Evolutionary conservation across 2,329 filamentous ascomycete species (phyloP), one percentile per base, ranked within the genome.

Genomic region (Microcera coccophila): DNA sequence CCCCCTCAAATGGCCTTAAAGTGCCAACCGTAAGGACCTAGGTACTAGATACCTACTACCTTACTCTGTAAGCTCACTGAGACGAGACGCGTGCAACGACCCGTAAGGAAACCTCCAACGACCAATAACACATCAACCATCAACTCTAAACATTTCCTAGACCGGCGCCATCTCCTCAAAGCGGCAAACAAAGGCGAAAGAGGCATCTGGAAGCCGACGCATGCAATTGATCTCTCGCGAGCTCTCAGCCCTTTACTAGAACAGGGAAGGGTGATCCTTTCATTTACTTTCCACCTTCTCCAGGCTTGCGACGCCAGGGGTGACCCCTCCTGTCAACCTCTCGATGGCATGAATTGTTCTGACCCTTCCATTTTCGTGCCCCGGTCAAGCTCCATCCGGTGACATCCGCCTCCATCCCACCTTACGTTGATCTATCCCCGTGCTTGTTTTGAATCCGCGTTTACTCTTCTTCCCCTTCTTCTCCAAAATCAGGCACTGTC

Each of bases 381-480:
- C 29, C 29, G 29, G 29, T 32, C 29, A 8, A n/a, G 29, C 29
- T 32, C n/a, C 29, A n/a, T 15, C 29, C 29, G 15, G 29, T 32
- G 29, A 50, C 44, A 43, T 41, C 42, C 46, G 24, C 45, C 49
- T 47, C 34, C 34, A 31, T n/a, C 38, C 41, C 33, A 24, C 20
- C 51, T 58, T n/a, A n/a, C n/a, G n/a, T n/a, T n/a, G n/a, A n/a
- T n/a, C n/a, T n/a, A n/a, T n/a, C 54, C 52, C 55, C 54, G 52
- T 59, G 52, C 54, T 58, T 54, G 55, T 59, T 59, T 58, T 56
- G 42, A 45, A 44, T 44, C 46, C 39, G 41, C 47, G 42, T 52
- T 52, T 56, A 54, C 49, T 46, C 47, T 45, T 40, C 53, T 50
- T 50, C 22, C 14, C 20, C 36, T 26, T 38, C 38, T 26, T 19